Conservation (phyloP, 2,329 filamentous ascomycete species). For the Fusarium sp. region DNA sequence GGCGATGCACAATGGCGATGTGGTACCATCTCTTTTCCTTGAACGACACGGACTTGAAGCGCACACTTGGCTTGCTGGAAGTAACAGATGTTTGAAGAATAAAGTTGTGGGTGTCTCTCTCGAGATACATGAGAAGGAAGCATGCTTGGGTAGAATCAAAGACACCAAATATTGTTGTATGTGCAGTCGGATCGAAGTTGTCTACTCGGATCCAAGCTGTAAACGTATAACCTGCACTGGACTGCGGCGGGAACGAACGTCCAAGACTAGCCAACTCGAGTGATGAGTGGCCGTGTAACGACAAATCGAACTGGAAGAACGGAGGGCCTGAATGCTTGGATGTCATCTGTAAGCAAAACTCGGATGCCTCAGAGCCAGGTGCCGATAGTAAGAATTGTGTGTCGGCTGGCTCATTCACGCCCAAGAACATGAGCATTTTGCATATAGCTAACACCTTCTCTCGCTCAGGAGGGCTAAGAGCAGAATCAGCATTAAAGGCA, state of each 20-base stretch:
- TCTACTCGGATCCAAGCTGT: slow-evolving; percentile 90
- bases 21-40: slow-evolving; percentile 88
- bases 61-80: slow-evolving; percentile 84
- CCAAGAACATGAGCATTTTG: slow-evolving; percentile 74
- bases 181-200: slow-evolving; percentile 80
- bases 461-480: slow-evolving; percentile 64
- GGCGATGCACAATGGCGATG: slow-evolving; percentile 85
- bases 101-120: slow-evolving; percentile 91
- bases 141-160: slow-evolving; percentile 93
- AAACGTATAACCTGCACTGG: slow-evolving; percentile 87
- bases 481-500: slow-evolving; percentile 63
- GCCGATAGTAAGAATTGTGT: slow-evolving; percentile 75
- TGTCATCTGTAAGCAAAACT: slow-evolving; percentile 78
- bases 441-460: slow-evolving; percentile 72
- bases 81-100: slow-evolving; percentile 96
- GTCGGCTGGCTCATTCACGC: slow-evolving; percentile 82
- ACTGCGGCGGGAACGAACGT: slow-evolving; percentile 81
- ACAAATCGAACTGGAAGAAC: slow-evolving; percentile 94
- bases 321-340: slow-evolving; percentile 79
- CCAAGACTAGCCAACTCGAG: slow-evolving; percentile 90
- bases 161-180: slow-evolving; percentile 95
- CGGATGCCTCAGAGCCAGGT: slow-evolving; percentile 63
- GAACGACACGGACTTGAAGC: slow-evolving; percentile 87
- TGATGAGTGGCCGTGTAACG: slow-evolving; percentile 85
- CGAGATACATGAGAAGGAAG: slow-evolving; percentile 92